phyloP scores from a whole-genome alignment of 2,329 filamentous ascomycete genomes.

The Fusarium scirpi region DNA sequence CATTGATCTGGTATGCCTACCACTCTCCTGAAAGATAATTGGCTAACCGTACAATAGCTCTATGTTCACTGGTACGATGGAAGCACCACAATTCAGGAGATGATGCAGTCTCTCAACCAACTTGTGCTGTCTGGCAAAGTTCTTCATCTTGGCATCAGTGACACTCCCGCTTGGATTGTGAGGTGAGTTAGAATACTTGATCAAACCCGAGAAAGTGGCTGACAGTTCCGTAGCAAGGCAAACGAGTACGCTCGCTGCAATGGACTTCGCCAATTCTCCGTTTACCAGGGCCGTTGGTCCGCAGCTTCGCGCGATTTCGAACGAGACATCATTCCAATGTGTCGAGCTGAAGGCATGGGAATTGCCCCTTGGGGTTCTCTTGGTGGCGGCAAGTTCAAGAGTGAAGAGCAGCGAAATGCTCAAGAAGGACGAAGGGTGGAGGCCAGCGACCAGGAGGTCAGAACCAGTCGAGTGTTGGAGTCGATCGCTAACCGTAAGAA shows the following conservation, averaged over 20 bases:
- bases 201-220: background rate
- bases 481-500: slow-evolving; percentile 61
- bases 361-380: slow-evolving; percentile 70
- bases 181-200: slow-evolving; percentile 47
- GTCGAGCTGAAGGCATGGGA: slow-evolving; percentile 60
- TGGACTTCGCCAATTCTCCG: slow-evolving; percentile 75
- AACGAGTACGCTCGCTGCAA: slow-evolving; percentile 78
- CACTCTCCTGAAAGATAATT: background rate
- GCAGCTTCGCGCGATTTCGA: slow-evolving; percentile 56
- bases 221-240: slow-evolving; percentile 59
- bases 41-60: slow-evolving; percentile 52
- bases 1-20: slow-evolving; percentile 68
- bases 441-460: slow-evolving; percentile 65
- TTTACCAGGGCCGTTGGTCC: slow-evolving; percentile 60
- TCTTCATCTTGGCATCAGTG: slow-evolving; percentile 73
- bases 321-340: slow-evolving; percentile 60
- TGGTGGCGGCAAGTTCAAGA: slow-evolving; percentile 62
- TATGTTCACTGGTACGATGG: slow-evolving; percentile 78
- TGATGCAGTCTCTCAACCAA: slow-evolving; percentile 76
- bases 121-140: slow-evolving; percentile 72
- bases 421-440: slow-evolving; percentile 54
- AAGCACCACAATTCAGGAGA: slow-evolving; percentile 72
- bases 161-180: slow-evolving; percentile 78
- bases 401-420: slow-evolving; percentile 51
- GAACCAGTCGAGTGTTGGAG: slow-evolving; percentile 60